These are phyloP conservation scores for Myxozyma udenii DNA, from an alignment of 805 yeast genomes.

Conservation along the genomic window DNA sequence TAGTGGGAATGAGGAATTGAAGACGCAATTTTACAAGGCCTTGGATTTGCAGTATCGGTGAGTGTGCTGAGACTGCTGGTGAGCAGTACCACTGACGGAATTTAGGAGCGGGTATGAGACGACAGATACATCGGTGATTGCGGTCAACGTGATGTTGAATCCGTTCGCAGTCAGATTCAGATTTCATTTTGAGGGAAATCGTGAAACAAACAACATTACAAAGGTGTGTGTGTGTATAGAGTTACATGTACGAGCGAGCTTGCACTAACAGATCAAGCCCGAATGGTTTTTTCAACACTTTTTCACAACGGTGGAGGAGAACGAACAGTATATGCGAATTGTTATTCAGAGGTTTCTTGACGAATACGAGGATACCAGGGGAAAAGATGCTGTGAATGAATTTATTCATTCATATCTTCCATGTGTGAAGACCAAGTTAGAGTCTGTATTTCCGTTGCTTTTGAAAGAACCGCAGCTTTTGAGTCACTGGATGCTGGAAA, in stretches of 20 bases:
- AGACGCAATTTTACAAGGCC: conserved; percentile 3
- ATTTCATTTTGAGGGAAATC: conserved; percentile 57
- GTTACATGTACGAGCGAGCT: background rate
- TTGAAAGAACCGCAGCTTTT: conserved; percentile 46
- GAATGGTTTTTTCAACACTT: conserved; percentile 64
- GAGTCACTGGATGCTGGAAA: conserved; percentile 58
- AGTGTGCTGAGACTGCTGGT: no score
- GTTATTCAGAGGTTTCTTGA: conserved; percentile 31
- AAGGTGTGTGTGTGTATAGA: conserved; percentile 35
- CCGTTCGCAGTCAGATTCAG: conserved; percentile 52
- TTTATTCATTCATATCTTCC: conserved; percentile 49
- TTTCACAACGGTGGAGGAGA: conserved; percentile 37
- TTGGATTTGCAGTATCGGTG: conserved; percentile 21
- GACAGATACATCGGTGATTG: conserved; percentile 14
- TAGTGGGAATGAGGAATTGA: conserved; percentile 5
- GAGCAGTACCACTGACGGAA: no score
- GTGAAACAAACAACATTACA: conserved; percentile 60
- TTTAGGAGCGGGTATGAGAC: no score
- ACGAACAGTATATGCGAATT: conserved; percentile 32
- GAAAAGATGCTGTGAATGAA: conserved; percentile 40
- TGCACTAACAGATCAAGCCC: conserved; percentile 40
- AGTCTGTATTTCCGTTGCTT: conserved; percentile 33
- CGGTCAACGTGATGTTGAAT: conserved; percentile 46
- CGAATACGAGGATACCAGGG: conserved; percentile 17
- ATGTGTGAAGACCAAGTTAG: conserved; percentile 48